phyloP scores from a whole-genome alignment of 2,329 filamentous ascomycete genomes.

The Botryotinia narcissicola region DNA sequence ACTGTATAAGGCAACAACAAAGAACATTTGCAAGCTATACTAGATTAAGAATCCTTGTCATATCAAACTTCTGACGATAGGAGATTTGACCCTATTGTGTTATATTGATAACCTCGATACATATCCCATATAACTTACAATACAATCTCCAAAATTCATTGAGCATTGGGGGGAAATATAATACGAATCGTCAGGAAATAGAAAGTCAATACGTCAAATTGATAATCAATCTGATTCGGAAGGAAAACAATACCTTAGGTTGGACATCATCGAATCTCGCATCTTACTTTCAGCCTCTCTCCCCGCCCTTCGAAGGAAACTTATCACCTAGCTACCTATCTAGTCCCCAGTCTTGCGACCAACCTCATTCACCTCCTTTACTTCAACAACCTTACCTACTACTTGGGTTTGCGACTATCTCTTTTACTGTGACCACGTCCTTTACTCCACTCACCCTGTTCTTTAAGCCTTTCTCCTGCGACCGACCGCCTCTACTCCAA shows the following conservation, averaged over 20 bases:
- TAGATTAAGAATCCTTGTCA: constrained; percentile 1
- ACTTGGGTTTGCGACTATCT: not conserved
- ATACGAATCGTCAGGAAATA: not conserved
- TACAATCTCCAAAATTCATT: not conserved
- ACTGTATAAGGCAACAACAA: constrained; percentile 9
- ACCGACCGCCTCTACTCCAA: not conserved
- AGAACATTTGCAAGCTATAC: constrained; percentile 8
- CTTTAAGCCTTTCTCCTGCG: not conserved
- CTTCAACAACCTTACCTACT: constrained; percentile 7
- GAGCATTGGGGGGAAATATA: not conserved
- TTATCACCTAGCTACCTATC: constrained; percentile 10
- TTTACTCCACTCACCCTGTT: not conserved
- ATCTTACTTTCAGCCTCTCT: not conserved
- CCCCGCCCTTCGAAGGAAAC: constrained; percentile 6
- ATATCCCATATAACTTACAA: not conserved
- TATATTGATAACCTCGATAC: not conserved
- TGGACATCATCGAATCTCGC: not conserved
- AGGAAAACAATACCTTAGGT: not conserved
- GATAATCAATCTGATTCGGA: not conserved
- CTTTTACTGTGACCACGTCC: not conserved
- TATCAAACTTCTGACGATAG: constrained; percentile 19
- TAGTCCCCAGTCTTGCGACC: not conserved
- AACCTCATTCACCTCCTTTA: not conserved
- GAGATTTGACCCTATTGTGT: constrained; percentile 4
- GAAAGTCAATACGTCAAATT: not conserved